phyloP scores from a whole-genome alignment of 2,329 filamentous ascomycete genomes.

The Rachicladosporium sp. region DNA sequence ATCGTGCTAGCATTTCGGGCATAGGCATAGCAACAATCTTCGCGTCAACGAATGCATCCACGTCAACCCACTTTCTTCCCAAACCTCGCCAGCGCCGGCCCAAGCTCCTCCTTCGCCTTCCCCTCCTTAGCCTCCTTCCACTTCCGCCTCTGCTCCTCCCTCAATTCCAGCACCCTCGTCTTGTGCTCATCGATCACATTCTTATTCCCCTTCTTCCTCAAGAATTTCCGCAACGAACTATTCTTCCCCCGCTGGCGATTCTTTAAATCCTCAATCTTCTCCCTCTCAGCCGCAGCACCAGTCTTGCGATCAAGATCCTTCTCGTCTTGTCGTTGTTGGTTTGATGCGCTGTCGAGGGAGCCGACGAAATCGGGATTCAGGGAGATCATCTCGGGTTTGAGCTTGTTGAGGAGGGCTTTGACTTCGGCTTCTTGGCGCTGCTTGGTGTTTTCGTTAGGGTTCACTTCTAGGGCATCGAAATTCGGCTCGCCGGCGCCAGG shows the following conservation, averaged over 20 bases:
- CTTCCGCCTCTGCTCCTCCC: constrained; percentile 54
- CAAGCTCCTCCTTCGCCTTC: constrained; percentile 63
- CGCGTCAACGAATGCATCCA: no score
- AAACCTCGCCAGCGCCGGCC: constrained; percentile 78
- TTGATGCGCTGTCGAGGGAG: constrained; percentile 67
- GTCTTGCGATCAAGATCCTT: constrained; percentile 63
- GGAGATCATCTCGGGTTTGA: constrained; percentile 93
- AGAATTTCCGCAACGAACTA: constrained; percentile 71
- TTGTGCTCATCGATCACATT: constrained; percentile 96
- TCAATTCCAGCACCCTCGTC: constrained; percentile 71
- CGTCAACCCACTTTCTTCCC: constrained; percentile 22
- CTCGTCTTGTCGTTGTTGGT: constrained; percentile 64
- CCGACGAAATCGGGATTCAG: constrained; percentile 88
- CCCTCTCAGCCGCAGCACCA: constrained; percentile 32
- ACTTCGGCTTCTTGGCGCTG: constrained; percentile 91
- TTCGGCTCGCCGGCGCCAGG: constrained; percentile 95
- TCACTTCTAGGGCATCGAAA: constrained; percentile 84
- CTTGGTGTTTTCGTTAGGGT: constrained; percentile 88
- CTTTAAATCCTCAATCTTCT: constrained; percentile 47
- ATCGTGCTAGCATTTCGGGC: no score
- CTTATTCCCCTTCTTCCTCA: constrained; percentile 82
- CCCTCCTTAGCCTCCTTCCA: constrained; percentile 54
- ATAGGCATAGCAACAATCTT: no score
- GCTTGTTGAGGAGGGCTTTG: constrained; percentile 79
- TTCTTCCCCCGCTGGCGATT: constrained; percentile 84